Evolutionary conservation across 495 filamentous ascomycete genomes (phyloP), one percentile per base, ranked within the genome.

Genomic region (Acidiella bohemica): DNA sequence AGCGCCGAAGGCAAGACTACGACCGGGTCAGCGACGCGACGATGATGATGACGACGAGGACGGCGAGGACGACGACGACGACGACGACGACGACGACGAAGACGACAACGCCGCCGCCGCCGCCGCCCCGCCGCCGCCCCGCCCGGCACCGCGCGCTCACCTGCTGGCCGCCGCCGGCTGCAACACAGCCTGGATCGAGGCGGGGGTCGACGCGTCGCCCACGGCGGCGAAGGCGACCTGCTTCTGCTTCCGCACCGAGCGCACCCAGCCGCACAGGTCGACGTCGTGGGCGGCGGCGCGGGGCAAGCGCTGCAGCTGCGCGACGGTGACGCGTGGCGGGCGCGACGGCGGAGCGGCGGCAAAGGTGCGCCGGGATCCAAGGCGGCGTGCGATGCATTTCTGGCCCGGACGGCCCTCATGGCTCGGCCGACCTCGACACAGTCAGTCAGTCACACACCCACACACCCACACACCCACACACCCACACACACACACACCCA

Each of bases 211-310:
- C 24, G 90, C 90, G 67, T 97, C 90, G 4, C 80, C 76, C 37
- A 97, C 66, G 37, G 83, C 71, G 12, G 84, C 82, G 63, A 97
- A 97, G 11, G 77, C 75, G 44, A 75, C 65, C 30, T 67, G 67
- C 61, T 93, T 93, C 63, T 92, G 87, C 52, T 81, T 80, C 41
- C 92, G 74, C 41, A 95, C 75, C 12, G 84, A 84, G 33, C 83
- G 75, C 44, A 96, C 66, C 59, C 78, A 87, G 24, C 88, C 90
- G 53, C 81, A 68, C 44, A 94, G 64, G 31, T 63, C 74, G 34
- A 57, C 58, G 35, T 42, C 34, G 13, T 36, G 24, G 10, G 17
- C 46, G 12, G 44, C 34, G 10, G 30, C 34, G 7, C 25, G 28
- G 18, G 16, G 34, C 16, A 33, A 17, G 4, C 32, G 12, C 4